Conservation (phyloP, 257 asterid species). For the Galeopsis tetrahit region DNA sequence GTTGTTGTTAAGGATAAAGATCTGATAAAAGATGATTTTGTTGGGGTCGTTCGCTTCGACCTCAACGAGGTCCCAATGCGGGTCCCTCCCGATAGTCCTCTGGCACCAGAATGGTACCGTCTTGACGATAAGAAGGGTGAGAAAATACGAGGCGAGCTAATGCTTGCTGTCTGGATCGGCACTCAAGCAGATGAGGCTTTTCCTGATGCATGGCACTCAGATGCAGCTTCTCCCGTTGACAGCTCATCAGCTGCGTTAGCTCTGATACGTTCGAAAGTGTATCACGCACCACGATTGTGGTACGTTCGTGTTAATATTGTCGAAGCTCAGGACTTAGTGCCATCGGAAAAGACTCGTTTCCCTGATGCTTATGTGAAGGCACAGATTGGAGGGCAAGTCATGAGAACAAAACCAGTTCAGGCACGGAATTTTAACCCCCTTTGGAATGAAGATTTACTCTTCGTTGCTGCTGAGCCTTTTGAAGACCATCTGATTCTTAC, state of each 20-base stretch:
- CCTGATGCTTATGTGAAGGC: slow-evolving; percentile 87
- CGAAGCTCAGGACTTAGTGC: slow-evolving; percentile 88
- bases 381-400: slow-evolving; percentile 85
- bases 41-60: slow-evolving; percentile 73
- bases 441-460: slow-evolving; percentile 89
- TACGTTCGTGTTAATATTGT: slow-evolving; percentile 84
- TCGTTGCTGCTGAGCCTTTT: slow-evolving; percentile 91
- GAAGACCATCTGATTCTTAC: slow-evolving; percentile 85
- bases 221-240: slow-evolving; percentile 79
- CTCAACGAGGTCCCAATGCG: slow-evolving; percentile 86
- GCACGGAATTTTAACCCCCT: slow-evolving; percentile 74
- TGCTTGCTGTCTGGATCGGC: slow-evolving; percentile 95
- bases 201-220: slow-evolving; percentile 96
- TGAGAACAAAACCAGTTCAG: slow-evolving; percentile 77
- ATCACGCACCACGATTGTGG: slow-evolving; percentile 92
- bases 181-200: slow-evolving; percentile 96
- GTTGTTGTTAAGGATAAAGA: slow-evolving; percentile 89
- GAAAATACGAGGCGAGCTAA: slow-evolving; percentile 80
- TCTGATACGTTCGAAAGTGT: slow-evolving; percentile 83
- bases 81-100: slow-evolving; percentile 93
- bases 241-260: slow-evolving; percentile 72
- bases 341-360: slow-evolving; percentile 70
- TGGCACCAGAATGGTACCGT: slow-evolving; percentile 95
- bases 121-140: slow-evolving; percentile 81
- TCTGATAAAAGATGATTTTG: slow-evolving; percentile 77